Conservation (phyloP, 495 filamentous ascomycete genomes). For the Entonaema liquescens region DNA sequence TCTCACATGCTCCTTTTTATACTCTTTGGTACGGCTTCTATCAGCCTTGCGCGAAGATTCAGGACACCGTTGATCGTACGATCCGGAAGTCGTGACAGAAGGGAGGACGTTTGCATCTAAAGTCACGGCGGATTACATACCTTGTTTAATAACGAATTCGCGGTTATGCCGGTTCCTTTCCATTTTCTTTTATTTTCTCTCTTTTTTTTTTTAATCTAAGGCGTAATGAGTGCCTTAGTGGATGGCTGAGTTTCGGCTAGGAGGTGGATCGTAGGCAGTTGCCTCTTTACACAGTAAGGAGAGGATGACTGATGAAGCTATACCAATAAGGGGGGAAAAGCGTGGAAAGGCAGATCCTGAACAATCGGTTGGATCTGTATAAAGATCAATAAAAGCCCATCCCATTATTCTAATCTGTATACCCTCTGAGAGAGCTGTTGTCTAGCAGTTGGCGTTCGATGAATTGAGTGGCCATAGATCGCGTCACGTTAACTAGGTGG, state of each 20-base stretch:
- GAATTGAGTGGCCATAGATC: constrained; percentile 3
- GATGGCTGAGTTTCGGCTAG: constrained; percentile 34
- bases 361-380: constrained; percentile 46
- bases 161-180: constrained; percentile 42
- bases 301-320: constrained; percentile 49
- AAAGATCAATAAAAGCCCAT: constrained; percentile 47
- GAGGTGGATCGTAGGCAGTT: constrained; percentile 23
- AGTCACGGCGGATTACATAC: constrained; percentile 48
- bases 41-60: constrained; percentile 37
- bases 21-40: constrained; percentile 32
- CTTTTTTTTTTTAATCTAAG: constrained; percentile 27
- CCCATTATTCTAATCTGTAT: constrained; percentile 39
- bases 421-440: constrained; percentile 21
- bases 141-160: constrained; percentile 50
- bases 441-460: constrained; percentile 19
- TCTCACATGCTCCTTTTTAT: constrained; percentile 32
- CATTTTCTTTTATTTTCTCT: constrained; percentile 34
- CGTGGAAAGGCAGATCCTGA: constrained; percentile 36
- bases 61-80: constrained; percentile 36
- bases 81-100: constrained; percentile 37
- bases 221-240: constrained; percentile 36
- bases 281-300: constrained; percentile 32
- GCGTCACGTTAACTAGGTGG: constrained; percentile 6
- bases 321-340: constrained; percentile 42
- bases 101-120: constrained; percentile 45